phyloP scores from a whole-genome alignment of 371 early-diverging fungal genomes.

The Rhizomucor pusillus region DNA sequence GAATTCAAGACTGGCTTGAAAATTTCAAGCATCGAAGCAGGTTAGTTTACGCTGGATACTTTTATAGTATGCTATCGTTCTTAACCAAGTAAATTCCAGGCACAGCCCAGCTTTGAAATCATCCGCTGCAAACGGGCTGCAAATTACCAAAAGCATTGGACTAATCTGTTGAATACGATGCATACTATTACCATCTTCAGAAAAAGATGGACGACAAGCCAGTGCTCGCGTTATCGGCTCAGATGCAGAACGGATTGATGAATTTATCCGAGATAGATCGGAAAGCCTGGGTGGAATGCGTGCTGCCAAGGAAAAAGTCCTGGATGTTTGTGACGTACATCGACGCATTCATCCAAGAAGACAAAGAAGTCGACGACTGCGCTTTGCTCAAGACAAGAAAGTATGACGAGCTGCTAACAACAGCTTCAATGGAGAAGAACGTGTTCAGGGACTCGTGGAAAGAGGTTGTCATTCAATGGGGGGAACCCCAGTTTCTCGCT shows the following conservation, averaged over 20 bases:
- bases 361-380: slow-evolving; percentile 4
- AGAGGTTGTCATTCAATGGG: slow-evolving; percentile 3
- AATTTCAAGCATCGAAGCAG: too few species aligned
- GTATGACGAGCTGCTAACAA: neutral
- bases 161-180: neutral
- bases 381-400: neutral
- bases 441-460: neutral
- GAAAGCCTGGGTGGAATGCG: slow-evolving; percentile 2
- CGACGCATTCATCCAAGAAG: slow-evolving; percentile 1
- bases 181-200: neutral
- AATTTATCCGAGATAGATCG: neutral
- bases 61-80: too few species aligned
- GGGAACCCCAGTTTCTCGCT: neutral
- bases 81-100: too few species aligned
- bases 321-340: slow-evolving; percentile 1
- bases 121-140: neutral
- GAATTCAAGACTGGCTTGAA: too few species aligned
- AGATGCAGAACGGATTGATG: neutral
- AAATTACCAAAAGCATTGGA: slow-evolving; percentile 3
- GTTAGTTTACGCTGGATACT: too few species aligned
- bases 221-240: neutral
- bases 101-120: slow-evolving; percentile 2
- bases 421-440: neutral
- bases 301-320: neutral
- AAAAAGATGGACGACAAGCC: neutral